phyloP scores from a whole-genome alignment of 2,329 filamentous ascomycete species.

The Alternaria infectoria region DNA sequence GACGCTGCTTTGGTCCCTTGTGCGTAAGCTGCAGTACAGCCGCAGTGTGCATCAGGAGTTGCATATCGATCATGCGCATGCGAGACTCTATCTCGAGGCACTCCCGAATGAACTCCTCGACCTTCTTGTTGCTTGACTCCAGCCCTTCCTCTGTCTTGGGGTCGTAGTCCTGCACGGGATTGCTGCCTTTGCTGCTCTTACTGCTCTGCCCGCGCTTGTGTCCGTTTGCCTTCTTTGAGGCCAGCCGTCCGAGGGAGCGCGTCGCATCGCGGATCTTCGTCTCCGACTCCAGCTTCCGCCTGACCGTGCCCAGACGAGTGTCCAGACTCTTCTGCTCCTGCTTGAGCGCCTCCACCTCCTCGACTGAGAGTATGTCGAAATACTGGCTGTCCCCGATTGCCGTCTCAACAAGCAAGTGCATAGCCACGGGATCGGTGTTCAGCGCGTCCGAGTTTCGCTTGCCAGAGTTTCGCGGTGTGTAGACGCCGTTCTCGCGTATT shows the following conservation, averaged over 20 bases:
- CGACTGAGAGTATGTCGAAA: conserved; percentile 85
- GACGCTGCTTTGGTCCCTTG: conserved; percentile 70
- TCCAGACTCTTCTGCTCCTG: conserved; percentile 77
- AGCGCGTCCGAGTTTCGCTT: conserved; percentile 41
- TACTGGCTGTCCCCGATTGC: conserved; percentile 86
- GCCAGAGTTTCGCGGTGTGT: conserved; percentile 36
- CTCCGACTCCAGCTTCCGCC: conserved; percentile 84
- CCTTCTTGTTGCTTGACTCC: conserved; percentile 75
- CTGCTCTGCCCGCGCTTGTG: conserved; percentile 61
- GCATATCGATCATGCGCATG: conserved; percentile 74
- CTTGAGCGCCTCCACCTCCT: conserved; percentile 91
- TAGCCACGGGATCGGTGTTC: conserved; percentile 69
- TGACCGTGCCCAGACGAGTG: conserved; percentile 80
- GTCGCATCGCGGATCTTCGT: conserved; percentile 94
- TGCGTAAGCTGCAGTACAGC: conserved; percentile 92
- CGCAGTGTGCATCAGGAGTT: conserved; percentile 86
- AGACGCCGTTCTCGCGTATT: conserved; percentile 32
- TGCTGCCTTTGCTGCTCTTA: conserved; percentile 56
- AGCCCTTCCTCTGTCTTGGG: conserved; percentile 74
- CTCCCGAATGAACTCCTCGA: conserved; percentile 82
- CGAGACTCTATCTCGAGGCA: conserved; percentile 79
- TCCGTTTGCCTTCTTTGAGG: conserved; percentile 62
- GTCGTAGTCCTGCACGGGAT: conserved; percentile 34
- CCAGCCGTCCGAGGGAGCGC: conserved; percentile 81
- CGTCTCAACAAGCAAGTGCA: conserved; percentile 92